phyloP scores from a whole-genome alignment of 768 basidiomycete genomes.

The Amanita exitialis region DNA sequence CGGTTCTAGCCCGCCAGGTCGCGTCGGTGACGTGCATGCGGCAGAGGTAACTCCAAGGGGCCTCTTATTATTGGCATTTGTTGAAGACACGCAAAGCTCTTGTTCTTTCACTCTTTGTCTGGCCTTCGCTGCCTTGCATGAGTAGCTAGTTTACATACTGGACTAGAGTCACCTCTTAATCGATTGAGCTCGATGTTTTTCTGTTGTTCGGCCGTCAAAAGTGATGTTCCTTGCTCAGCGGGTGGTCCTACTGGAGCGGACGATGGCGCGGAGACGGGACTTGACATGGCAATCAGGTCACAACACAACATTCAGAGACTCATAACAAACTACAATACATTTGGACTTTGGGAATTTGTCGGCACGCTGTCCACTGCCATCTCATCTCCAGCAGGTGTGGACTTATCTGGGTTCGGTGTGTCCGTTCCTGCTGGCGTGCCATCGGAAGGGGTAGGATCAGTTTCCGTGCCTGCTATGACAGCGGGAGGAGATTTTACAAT shows the following conservation, averaged over 20 bases:
- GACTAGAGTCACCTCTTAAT: slow-evolving; percentile 45
- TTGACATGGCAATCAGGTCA: not conserved
- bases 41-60: slow-evolving; percentile 49
- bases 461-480: slow-evolving; percentile 25
- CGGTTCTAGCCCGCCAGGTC: slow-evolving; percentile 35
- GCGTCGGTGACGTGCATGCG: slow-evolving; percentile 53
- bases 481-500: slow-evolving; percentile 20
- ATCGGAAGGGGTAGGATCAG: slow-evolving; percentile 30
- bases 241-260: slow-evolving; percentile 22
- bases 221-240: slow-evolving; percentile 14
- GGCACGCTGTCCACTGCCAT: slow-evolving; percentile 1
- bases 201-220: slow-evolving; percentile 55
- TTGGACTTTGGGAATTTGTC: not conserved
- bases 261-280: not conserved
- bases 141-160: not conserved
- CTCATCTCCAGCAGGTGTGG: not conserved
- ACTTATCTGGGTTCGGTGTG: not conserved
- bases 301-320: not conserved
- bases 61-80: slow-evolving; percentile 70
- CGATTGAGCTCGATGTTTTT: slow-evolving; percentile 73
- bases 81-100: slow-evolving; percentile 27
- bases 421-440: slow-evolving; percentile 11
- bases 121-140: slow-evolving; percentile 50
- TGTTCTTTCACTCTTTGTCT: slow-evolving; percentile 60
- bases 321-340: not conserved